Conservation (phyloP, 208 protist species). For the Leishmania braziliensis region DNA sequence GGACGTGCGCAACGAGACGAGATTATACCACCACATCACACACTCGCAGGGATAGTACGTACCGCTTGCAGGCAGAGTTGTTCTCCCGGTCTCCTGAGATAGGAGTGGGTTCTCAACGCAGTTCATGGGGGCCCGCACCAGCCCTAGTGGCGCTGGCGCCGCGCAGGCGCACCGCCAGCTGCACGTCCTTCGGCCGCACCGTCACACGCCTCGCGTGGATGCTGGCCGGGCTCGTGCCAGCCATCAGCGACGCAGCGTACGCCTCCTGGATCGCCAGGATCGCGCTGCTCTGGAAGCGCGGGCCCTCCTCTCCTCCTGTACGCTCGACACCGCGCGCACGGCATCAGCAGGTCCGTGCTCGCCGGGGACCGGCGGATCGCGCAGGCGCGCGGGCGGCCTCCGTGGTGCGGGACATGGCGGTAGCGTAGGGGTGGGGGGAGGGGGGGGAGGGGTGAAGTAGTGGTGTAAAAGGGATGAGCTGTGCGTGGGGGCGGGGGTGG, state of each 20-base stretch:
- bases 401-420: conserved; percentile 96
- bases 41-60: neutral
- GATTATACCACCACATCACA: neutral
- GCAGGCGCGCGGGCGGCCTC: conserved; percentile 92
- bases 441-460: neutral
- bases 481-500: neutral
- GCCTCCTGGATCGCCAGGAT: conserved; percentile 88
- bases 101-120: neutral
- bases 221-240: conserved; percentile 90
- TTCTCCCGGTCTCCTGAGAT: neutral
- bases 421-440: neutral
- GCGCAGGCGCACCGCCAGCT: conserved; percentile 28
- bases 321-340: conserved; percentile 44
- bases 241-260: conserved; percentile 88
- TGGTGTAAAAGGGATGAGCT: too few species aligned
- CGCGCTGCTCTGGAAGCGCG: conserved; percentile 88
- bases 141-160: conserved; percentile 2
- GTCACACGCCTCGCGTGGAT: conserved; percentile 89
- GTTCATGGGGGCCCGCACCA: too few species aligned
- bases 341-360: conserved; percentile 74
- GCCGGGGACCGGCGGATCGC: conserved; percentile 46
- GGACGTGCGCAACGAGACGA: neutral
- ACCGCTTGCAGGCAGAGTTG: neutral
- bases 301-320: conserved; percentile 70
- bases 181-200: conserved; percentile 81